phyloP scores from a whole-genome alignment of 768 basidiomycete species.

The Goffeauzyma gilvescens region DNA sequence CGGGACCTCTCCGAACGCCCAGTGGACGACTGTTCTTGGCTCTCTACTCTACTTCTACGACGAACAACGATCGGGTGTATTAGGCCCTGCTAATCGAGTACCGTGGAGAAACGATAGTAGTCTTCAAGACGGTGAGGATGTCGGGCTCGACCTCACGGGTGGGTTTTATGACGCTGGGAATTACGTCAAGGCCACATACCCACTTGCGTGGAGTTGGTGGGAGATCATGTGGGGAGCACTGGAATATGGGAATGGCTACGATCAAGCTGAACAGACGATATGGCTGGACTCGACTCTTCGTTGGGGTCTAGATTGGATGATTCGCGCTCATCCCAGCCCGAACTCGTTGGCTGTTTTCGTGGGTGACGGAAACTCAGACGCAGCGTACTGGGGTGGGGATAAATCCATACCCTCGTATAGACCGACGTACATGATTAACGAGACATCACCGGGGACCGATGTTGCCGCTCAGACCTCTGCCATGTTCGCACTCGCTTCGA shows the following conservation, averaged over 20 bases:
- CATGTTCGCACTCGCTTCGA: constrained; percentile 71
- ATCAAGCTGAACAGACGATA: constrained; percentile 62
- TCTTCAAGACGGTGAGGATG: constrained; percentile 55
- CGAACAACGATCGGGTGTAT: constrained; percentile 62
- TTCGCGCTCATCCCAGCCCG: constrained; percentile 63
- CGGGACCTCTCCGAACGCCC: constrained; percentile 41
- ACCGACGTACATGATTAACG: constrained; percentile 59
- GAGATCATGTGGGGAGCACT: constrained; percentile 79
- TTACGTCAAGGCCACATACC: constrained; percentile 12
- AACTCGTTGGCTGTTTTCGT: constrained; percentile 61
- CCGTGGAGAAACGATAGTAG: constrained; percentile 73
- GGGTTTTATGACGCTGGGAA: constrained; percentile 86
- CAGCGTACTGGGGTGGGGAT: constrained; percentile 72
- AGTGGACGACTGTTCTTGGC: constrained; percentile 68
- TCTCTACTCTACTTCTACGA: constrained; percentile 76
- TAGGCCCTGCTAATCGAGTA: constrained; percentile 52
- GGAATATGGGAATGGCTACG: constrained; percentile 69
- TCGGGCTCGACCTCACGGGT: constrained; percentile 54
- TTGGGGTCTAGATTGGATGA: constrained; percentile 82
- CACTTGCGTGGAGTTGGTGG: constrained; percentile 11
- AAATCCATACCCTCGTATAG: constrained; percentile 53
- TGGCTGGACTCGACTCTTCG: constrained; percentile 82
- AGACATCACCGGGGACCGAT: constrained; percentile 66
- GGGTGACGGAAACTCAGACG: constrained; percentile 46
- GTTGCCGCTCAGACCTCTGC: constrained; percentile 66